Base-by-base conservation (phyloP, 257 asterid genomes). In the Penstemon barbatus region DNA sequence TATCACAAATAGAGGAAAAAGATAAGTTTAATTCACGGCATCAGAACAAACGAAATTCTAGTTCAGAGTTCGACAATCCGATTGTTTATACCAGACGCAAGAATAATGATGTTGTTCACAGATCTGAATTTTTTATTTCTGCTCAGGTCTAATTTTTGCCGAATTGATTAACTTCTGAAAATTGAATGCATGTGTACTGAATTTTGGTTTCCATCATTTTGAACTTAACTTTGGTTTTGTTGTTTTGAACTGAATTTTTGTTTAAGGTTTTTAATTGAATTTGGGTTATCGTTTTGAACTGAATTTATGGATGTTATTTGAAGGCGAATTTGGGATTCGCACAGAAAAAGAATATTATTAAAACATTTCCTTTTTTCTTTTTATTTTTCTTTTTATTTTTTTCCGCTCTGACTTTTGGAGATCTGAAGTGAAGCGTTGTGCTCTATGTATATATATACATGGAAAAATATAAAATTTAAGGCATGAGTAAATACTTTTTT, bases 111-210 rank as follows among this genome's bases (percentile, higher is more conserved):
- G 81, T 39, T 59, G 88, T 83, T 81, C 71, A 64, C 76, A 91
- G 95, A 94, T 94, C 99, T 85, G 86, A 65, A 67, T 81, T 76
- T 69, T 85, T 81, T 76, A 76, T 50, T 61, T 25, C 82, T 12
- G 75, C 78, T 76, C 89, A 87, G 96, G 96, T 93, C 7, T 10
- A 19, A 15, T 25, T 42, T 4, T 52, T 52, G 7, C 6, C 2
- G 25, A 50, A 33, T 55, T 57, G 3, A 43, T 48, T 75, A 25
- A 25, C 33, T 25, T 25, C 61, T 71, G 68, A 9, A 11, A 42
- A 46, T 73, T 71, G 53, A 61, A 25, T 25, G 33, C 33, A 25
- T 25, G 2, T 1, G 33, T 1, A 25, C 2, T 25, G 33, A 25
- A 25, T 25, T 25, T 25, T 25, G 33, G 33, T 25, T 25, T 25